phyloP scores from a whole-genome alignment of 352 stramenopile genomes.

The Saprolegnia diclina region DNA sequence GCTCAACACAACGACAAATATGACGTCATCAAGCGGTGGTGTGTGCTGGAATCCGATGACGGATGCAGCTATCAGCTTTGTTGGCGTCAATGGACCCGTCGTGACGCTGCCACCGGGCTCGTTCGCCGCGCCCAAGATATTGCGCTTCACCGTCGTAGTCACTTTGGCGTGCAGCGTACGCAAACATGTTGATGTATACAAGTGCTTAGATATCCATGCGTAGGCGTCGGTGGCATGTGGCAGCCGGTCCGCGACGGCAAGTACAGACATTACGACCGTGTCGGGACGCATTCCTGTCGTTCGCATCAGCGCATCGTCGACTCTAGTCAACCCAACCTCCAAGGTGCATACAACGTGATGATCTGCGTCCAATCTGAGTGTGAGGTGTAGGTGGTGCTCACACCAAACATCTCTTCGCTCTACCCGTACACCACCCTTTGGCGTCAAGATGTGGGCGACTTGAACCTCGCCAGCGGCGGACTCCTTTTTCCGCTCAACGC shows the following conservation, averaged over 20 bases:
- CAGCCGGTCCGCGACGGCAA: neutral
- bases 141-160: constrained; percentile 45
- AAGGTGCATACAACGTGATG: neutral
- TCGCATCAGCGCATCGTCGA: constrained; percentile 28
- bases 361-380: neutral
- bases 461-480: constrained; percentile 34
- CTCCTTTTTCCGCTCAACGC: constrained; percentile 56
- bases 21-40: neutral
- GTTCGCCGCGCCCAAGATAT: constrained; percentile 44
- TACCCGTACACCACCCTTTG: constrained; percentile 57
- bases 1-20: neutral
- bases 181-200: neutral
- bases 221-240: neutral
- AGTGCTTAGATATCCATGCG: neutral
- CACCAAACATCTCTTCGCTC: constrained; percentile 39
- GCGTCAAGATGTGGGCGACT: constrained; percentile 53
- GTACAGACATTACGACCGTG: constrained; percentile 42
- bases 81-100: constrained; percentile 28
- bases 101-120: constrained; percentile 29
- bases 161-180: constrained; percentile 7
- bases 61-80: constrained; percentile 12
- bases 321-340: constrained; percentile 44
- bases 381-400: constrained; percentile 36
- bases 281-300: constrained; percentile 47
- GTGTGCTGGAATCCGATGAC: constrained; percentile 31